Percentiles rank a stretch among this genome's conserved stretches.
Evolutionary conservation across 169 alveolate genomes (phyloP).

Genomic region (Plasmodium berghei): DNA sequence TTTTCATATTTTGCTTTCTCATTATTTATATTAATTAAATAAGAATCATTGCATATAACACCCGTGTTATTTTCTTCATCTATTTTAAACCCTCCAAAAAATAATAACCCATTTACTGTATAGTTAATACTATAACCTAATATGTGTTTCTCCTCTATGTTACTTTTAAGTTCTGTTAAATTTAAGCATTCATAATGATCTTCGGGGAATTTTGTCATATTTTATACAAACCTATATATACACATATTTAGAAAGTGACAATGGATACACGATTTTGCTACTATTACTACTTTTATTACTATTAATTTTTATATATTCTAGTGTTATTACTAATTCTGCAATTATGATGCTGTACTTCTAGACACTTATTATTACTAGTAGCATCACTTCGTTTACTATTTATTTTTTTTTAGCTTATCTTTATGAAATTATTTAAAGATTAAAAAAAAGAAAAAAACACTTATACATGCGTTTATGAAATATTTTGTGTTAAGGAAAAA

Average conservation of each 20-base stretch:
- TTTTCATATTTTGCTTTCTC: slow-evolving; percentile 54
- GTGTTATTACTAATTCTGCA: no score
- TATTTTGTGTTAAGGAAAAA: neutral
- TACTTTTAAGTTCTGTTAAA: slow-evolving; percentile 70
- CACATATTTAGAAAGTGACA: slow-evolving; percentile 1
- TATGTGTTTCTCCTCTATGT: slow-evolving; percentile 28
- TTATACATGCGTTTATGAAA: neutral
- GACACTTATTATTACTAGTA: no score
- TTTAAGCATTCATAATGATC: slow-evolving; percentile 42
- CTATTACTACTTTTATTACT: no score
- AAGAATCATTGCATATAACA: slow-evolving; percentile 49
- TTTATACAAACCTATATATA: neutral
- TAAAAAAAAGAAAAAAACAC: neutral
- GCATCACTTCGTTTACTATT: neutral
- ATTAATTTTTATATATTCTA: no score
- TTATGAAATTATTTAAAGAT: neutral
- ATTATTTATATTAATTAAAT: slow-evolving; percentile 43
- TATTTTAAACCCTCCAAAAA: slow-evolving; percentile 70
- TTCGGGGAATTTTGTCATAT: slow-evolving; percentile 57
- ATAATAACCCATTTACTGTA: slow-evolving; percentile 44
- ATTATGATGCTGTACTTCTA: no score
- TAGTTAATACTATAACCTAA: slow-evolving; percentile 59
- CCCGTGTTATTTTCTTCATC: slow-evolving; percentile 26
- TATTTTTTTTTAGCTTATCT: neutral
- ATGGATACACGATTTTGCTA: neutral